Percentiles rank a stretch among this genome's conserved stretches.
These are phyloP conservation scores for Globisporangium heterothallicum DNA, from an alignment of 352 stramenopile species.

Conservation along the genomic window DNA sequence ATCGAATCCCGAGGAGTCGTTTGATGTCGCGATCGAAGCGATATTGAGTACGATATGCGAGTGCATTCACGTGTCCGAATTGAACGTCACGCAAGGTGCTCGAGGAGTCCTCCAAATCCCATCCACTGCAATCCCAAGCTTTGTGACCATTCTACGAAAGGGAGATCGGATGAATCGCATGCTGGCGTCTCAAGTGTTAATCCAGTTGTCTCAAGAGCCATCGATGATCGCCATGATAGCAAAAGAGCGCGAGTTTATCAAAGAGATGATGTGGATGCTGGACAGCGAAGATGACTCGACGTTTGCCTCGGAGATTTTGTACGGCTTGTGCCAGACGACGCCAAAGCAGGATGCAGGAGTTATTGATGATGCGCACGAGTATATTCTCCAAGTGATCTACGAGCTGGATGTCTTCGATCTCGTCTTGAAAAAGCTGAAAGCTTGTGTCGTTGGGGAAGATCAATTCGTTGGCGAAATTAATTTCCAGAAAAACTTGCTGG, in stretches of 20 bases:
- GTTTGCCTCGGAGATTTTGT: conserved; percentile 71
- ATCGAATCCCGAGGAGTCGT: conserved; percentile 38
- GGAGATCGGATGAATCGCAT: conserved; percentile 60
- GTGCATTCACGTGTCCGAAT: conserved; percentile 57
- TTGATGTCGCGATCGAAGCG: conserved; percentile 63
- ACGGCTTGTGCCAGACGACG: conserved; percentile 52
- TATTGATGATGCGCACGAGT: conserved; percentile 25
- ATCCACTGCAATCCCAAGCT: conserved; percentile 43
- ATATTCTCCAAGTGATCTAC: conserved; percentile 51
- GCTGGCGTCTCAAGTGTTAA: conserved; percentile 61
- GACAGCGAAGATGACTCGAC: conserved; percentile 67
- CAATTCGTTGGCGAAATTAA: conserved; percentile 76
- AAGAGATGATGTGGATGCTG: conserved; percentile 68
- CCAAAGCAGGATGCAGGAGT: conserved; percentile 15
- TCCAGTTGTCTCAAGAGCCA: conserved; percentile 57
- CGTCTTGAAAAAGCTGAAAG: conserved; percentile 65
- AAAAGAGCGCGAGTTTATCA: conserved; percentile 54
- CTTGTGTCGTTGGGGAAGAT: conserved; percentile 52
- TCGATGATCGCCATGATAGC: conserved; percentile 47
- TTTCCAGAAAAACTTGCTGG: conserved; percentile 70
- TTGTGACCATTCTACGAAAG: conserved; percentile 58
- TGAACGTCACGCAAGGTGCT: conserved; percentile 17
- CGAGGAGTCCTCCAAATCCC: conserved; percentile 52
- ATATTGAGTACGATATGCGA: conserved; percentile 75
- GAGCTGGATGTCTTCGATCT: conserved; percentile 60